A percentile compares a stretch with the other conserved stretches of the same genome.
Conservation (phyloP, 2,329 filamentous ascomycete genomes). For the Neofusicoccum cordaticola region DNA sequence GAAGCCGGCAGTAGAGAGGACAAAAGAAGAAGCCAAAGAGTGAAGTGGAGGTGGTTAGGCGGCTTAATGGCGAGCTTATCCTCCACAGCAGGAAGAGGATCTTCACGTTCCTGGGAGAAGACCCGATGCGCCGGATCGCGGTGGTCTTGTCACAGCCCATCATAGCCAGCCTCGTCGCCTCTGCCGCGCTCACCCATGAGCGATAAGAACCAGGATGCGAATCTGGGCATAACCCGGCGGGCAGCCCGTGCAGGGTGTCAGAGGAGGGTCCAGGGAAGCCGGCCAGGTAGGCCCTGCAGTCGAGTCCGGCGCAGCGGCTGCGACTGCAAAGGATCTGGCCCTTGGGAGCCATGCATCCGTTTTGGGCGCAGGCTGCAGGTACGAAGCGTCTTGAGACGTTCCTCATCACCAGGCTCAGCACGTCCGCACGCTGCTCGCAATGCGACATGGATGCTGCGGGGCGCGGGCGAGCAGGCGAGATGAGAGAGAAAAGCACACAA, state of each 20-base stretch:
- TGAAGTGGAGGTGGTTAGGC: not conserved
- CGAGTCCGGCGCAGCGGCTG: conserved; percentile 5
- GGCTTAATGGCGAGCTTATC: not conserved
- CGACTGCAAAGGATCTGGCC: conserved; percentile 4
- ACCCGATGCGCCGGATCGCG: conserved; percentile 3
- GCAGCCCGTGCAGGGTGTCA: not conserved
- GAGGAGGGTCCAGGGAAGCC: not conserved
- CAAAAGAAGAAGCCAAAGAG: conserved; percentile 1
- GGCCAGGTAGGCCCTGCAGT: not conserved
- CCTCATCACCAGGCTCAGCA: not conserved
- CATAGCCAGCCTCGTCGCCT: not conserved
- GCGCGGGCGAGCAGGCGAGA: conserved; percentile 7
- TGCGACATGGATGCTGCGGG: not conserved
- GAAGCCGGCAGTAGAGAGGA: not conserved
- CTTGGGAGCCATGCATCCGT: not conserved
- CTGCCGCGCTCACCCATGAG: not conserved
- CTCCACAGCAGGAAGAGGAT: conserved; percentile 7
- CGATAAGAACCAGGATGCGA: conserved; percentile 2
- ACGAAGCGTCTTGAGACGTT: conserved; percentile 5
- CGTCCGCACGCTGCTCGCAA: not conserved
- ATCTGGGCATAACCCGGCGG: not conserved
- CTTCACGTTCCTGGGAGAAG: conserved; percentile 5
- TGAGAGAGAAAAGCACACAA: not conserved
- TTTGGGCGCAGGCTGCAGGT: not conserved
- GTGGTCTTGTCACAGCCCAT: conserved; percentile 11